A percentile compares a stretch with the other conserved stretches of the same genome.
phyloP scores from a whole-genome alignment of 2,329 filamentous ascomycete genomes.

The Botryotinia narcissicola region DNA sequence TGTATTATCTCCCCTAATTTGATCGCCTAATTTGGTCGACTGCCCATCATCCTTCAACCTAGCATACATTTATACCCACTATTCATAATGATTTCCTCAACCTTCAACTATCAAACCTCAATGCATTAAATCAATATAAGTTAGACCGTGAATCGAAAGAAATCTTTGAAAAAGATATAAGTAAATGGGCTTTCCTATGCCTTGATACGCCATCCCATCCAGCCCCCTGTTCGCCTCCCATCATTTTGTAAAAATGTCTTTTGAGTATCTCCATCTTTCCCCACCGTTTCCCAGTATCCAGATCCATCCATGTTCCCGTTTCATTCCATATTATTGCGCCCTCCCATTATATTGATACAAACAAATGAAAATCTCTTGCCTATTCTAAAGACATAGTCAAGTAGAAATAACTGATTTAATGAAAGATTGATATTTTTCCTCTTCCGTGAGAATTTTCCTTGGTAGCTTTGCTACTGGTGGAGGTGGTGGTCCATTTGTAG shows the following conservation, averaged over 20 bases:
- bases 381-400: neutral
- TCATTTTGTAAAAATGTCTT: constrained; percentile 2
- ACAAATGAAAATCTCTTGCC: constrained; percentile 3
- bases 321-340: constrained; percentile 2
- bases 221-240: constrained; percentile 3
- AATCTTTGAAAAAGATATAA: constrained; percentile 2
- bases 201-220: constrained; percentile 12
- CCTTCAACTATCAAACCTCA: neutral
- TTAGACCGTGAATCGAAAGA: neutral
- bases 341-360: neutral
- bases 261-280: constrained; percentile 8
- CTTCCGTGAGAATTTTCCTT: constrained; percentile 41
- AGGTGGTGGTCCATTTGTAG: constrained; percentile 28
- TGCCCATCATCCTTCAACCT: neutral
- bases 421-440: constrained; percentile 49
- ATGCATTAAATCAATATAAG: neutral
- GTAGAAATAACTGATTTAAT: constrained; percentile 36
- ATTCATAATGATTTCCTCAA: neutral
- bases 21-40: neutral
- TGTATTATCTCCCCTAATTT: neutral
- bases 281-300: constrained; percentile 5
- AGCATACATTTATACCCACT: constrained; percentile 2
- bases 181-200: neutral
- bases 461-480: constrained; percentile 23
- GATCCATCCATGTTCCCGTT: constrained; percentile 6